Conservation (phyloP, 805 yeast species). For the Diddensiella transvaalensis region DNA sequence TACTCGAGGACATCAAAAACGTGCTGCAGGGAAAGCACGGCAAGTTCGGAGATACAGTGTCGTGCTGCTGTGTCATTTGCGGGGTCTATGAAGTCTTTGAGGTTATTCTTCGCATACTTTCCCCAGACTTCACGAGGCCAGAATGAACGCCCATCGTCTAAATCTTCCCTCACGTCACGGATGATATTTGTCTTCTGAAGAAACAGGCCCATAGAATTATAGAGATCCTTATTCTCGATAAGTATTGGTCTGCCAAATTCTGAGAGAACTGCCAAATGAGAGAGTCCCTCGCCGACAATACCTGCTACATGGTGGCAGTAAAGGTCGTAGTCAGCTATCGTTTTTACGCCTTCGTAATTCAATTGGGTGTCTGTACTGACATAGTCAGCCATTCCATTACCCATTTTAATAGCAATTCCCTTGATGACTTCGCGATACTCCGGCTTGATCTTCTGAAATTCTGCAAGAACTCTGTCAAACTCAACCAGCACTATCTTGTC, state of each 20-base stretch:
- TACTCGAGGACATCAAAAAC: constrained; percentile 73
- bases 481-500: constrained; percentile 80
- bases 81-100: constrained; percentile 56
- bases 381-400: constrained; percentile 97
- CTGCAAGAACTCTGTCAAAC: constrained; percentile 64
- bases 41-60: constrained; percentile 76
- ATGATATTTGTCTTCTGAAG: constrained; percentile 95
- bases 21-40: constrained; percentile 73
- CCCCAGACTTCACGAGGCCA: constrained; percentile 97
- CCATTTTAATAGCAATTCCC: constrained; percentile 82
- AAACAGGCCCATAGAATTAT: constrained; percentile 90
- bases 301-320: constrained; percentile 99
- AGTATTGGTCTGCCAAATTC: constrained; percentile 57
- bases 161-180: constrained; percentile 90
- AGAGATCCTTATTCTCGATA: constrained; percentile 51
- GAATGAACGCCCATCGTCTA: constrained; percentile 86
- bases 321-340: constrained; percentile 76
- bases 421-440: constrained; percentile 74
- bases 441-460: constrained; percentile 68
- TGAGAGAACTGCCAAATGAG: constrained; percentile 76
- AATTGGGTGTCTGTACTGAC: constrained; percentile 65
- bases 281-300: constrained; percentile 92
- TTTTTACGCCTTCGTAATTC: constrained; percentile 72
- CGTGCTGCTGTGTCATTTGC: constrained; percentile 54
- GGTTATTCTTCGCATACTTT: constrained; percentile 54